Percentiles rank a stretch among this genome's conserved stretches.
These are phyloP conservation scores for Phyllosticta citribraziliensis DNA, from an alignment of 2,329 filamentous ascomycete genomes.

Conservation along the genomic window DNA sequence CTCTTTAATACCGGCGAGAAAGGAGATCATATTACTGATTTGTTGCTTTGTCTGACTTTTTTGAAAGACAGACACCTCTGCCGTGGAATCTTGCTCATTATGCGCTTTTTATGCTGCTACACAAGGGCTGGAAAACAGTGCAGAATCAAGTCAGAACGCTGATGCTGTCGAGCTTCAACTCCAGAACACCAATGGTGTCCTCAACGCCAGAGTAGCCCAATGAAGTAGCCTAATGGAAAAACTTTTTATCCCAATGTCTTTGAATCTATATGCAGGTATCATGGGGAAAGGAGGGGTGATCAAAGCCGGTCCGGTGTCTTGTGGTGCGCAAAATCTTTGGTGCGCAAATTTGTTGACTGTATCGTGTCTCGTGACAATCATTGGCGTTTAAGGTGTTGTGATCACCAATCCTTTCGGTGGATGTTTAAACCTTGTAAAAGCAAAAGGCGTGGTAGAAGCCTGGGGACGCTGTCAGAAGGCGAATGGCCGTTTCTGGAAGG, in stretches of 20 bases:
- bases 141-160: no score
- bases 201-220: not conserved
- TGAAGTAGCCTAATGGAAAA: not conserved
- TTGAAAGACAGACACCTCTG: no score
- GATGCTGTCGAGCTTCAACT: not conserved
- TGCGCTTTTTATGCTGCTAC: no score
- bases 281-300: not conserved
- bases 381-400: not conserved
- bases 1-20: no score
- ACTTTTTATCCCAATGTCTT: not conserved
- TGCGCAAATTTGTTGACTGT: not conserved
- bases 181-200: not conserved
- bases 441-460: constrained; percentile 89
- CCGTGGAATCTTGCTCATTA: no score
- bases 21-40: no score
- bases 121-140: no score
- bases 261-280: not conserved
- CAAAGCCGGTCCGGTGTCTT: not conserved
- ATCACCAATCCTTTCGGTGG: not conserved
- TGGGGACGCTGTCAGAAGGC: constrained; percentile 13
- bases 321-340: not conserved
- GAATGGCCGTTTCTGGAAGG: not conserved
- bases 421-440: constrained; percentile 78
- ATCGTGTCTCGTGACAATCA: not conserved
- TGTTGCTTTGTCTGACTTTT: no score